These are phyloP conservation scores for Hypoxylon cercidicola DNA, from an alignment of 495 filamentous ascomycete genomes.

Conservation along the genomic window DNA sequence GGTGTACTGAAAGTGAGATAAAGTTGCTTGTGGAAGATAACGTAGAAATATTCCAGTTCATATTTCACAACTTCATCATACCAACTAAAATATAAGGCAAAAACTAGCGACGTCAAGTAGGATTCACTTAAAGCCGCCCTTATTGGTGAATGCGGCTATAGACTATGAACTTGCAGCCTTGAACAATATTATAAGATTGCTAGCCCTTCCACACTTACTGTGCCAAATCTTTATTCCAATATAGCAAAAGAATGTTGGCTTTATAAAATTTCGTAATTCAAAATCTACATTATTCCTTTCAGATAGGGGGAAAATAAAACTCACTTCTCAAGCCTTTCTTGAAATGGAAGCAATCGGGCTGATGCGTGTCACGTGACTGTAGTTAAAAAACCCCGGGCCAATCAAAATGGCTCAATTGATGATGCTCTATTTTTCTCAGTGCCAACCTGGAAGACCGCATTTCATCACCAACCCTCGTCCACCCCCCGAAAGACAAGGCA, in stretches of 20 bases:
- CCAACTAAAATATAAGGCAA: neutral
- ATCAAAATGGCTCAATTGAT: slow-evolving; percentile 58
- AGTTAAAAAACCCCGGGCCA: slow-evolving; percentile 43
- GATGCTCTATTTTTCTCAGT: slow-evolving; percentile 55
- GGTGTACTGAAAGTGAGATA: no score
- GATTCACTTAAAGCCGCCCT: neutral
- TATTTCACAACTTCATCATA: neutral
- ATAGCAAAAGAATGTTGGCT: no score
- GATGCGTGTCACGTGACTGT: slow-evolving; percentile 42
- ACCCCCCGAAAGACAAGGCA: slow-evolving; percentile 50
- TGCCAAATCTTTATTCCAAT: no score
- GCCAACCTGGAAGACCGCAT: slow-evolving; percentile 38
- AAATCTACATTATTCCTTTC: no score
- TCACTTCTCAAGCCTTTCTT: no score
- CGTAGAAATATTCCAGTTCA: no score
- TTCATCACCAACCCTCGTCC: slow-evolving; percentile 47
- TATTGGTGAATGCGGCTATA: neutral
- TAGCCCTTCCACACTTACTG: no score
- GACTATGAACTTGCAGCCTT: neutral
- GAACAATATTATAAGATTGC: no score
- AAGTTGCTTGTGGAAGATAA: no score
- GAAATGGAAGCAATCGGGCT: slow-evolving; percentile 11
- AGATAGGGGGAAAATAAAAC: no score
- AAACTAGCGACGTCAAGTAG: neutral
- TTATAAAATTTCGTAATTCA: no score